Evolutionary conservation across 768 basidiomycete species (phyloP).

Genomic region (Rhizopogon vesiculosus): DNA sequence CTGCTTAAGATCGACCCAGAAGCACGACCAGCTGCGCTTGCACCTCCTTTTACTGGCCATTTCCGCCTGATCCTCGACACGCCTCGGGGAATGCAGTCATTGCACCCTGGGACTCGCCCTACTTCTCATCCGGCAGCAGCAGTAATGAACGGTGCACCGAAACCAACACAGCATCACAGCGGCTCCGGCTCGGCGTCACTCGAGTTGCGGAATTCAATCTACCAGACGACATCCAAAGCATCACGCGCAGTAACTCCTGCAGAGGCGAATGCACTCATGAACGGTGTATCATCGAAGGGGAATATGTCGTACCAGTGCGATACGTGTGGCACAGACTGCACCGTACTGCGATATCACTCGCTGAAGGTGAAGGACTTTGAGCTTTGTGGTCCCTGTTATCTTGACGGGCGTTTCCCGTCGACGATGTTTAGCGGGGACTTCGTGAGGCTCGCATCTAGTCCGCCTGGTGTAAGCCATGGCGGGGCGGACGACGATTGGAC

Average conservation of each 20-base stretch:
- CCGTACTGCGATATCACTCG: constrained; percentile 83
- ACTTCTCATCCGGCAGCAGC: constrained; percentile 33
- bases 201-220: constrained; percentile 84
- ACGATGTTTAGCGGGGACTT: constrained; percentile 97
- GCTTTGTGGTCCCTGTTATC: constrained; percentile 89
- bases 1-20: constrained; percentile 87
- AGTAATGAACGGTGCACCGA: constrained; percentile 45
- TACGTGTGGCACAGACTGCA: constrained; percentile 94
- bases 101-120: constrained; percentile 77
- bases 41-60: constrained; percentile 97
- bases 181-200: constrained; percentile 59
- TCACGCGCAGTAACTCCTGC: constrained; percentile 60
- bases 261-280: constrained; percentile 65
- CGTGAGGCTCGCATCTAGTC: constrained; percentile 64
- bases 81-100: constrained; percentile 90
- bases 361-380: constrained; percentile 90
- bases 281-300: constrained; percentile 44
- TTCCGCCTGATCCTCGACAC: constrained; percentile 98
- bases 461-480: constrained; percentile 29
- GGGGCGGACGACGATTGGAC: constrained; percentile 72
- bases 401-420: constrained; percentile 94
- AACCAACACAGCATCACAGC: constrained; percentile 25
- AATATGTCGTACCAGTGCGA: constrained; percentile 72
- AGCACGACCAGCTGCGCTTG: constrained; percentile 87
- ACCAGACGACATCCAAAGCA: constrained; percentile 84